Conservation (phyloP, 2,329 filamentous ascomycete species). For the Lachnellula subtilissima region DNA sequence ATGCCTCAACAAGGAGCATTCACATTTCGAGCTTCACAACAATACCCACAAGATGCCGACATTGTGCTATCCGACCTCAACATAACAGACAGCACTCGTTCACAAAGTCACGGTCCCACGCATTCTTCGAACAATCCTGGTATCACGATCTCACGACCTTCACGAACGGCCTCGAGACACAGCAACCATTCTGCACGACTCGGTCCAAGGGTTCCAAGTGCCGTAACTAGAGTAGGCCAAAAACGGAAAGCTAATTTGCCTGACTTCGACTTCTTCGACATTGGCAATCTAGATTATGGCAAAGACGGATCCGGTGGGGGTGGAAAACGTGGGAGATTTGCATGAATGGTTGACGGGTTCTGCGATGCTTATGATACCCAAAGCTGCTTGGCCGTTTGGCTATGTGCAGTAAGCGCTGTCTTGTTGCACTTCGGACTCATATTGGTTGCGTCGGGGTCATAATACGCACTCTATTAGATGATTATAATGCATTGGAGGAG, state of each 20-base stretch:
- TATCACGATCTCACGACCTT: conserved; percentile 25
- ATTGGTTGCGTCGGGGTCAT: conserved; percentile 8
- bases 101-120: conserved; percentile 29
- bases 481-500: conserved; percentile 14
- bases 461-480: conserved; percentile 7
- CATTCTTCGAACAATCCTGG: conserved; percentile 19
- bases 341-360: conserved; percentile 17
- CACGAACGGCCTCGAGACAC: conserved; percentile 26
- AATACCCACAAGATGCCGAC: conserved; percentile 53
- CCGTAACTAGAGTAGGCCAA: conserved; percentile 58
- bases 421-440: conserved; percentile 1
- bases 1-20: conserved; percentile 59
- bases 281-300: conserved; percentile 56
- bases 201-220: conserved; percentile 16
- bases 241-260: conserved; percentile 70
- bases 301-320: conserved; percentile 47
- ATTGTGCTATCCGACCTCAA: conserved; percentile 58
- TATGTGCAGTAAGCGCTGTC: background rate
- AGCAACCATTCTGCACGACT: conserved; percentile 24
- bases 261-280: conserved; percentile 72
- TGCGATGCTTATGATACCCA: conserved; percentile 11
- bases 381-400: background rate
- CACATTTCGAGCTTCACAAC: conserved; percentile 62
- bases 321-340: conserved; percentile 32
- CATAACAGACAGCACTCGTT: conserved; percentile 44